phyloP scores from a whole-genome alignment of 192 early-diverging fungal genomes.

The Cetraspora pellucida region DNA sequence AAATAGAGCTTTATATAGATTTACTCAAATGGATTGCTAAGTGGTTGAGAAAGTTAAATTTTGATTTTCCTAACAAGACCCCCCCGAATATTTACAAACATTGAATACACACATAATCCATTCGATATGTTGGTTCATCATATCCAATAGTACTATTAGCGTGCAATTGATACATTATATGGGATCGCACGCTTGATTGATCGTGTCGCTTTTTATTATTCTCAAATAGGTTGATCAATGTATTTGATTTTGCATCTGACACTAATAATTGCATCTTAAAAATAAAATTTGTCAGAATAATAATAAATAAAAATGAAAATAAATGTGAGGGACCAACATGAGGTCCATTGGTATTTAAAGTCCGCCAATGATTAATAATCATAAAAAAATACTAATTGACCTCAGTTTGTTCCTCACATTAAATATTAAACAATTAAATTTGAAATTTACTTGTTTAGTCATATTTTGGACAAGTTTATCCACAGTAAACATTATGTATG shows the following conservation, averaged over 20 bases:
- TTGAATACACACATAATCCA: slow-evolving; percentile 72
- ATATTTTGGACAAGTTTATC: slow-evolving; percentile 85
- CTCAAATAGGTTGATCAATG: slow-evolving; percentile 69
- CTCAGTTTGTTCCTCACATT: too few species aligned
- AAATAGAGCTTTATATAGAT: too few species aligned
- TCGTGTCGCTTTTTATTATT: slow-evolving; percentile 51
- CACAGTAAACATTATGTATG: slow-evolving; percentile 85
- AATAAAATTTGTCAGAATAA: not conserved
- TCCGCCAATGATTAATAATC: too few species aligned
- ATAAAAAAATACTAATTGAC: too few species aligned
- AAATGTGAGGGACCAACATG: too few species aligned
- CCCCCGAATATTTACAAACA: not conserved
- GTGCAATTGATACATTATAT: slow-evolving; percentile 73
- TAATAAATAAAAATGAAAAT: not conserved
- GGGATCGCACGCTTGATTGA: slow-evolving; percentile 59
- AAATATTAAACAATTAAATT: too few species aligned
- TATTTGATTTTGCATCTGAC: slow-evolving; percentile 62
- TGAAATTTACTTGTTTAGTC: slow-evolving; percentile 71
- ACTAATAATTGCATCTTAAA: not conserved
- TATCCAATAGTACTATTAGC: slow-evolving; percentile 68
- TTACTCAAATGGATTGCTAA: too few species aligned
- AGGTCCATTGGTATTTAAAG: too few species aligned
- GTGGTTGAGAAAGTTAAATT: too few species aligned
- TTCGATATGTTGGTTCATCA: slow-evolving; percentile 79
- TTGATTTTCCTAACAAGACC: not conserved